Evolutionary conservation across 495 filamentous ascomycete species (phyloP).

Genomic region (Cenococcum geophilum): DNA sequence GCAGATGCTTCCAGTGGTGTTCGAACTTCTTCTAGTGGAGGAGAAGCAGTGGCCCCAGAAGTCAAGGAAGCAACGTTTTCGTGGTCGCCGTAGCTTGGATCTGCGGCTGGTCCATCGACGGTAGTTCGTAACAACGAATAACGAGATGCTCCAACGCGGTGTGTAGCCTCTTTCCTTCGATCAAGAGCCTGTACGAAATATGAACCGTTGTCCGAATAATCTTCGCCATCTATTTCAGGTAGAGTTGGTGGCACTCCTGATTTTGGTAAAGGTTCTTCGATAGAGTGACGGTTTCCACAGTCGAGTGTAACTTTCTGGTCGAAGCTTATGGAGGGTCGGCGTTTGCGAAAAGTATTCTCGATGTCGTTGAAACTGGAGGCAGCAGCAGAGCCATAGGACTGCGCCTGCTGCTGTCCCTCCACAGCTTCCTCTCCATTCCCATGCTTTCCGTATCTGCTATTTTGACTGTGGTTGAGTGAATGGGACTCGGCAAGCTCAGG

Average conservation of each 20-base stretch:
- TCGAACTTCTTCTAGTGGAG: constrained; percentile 46
- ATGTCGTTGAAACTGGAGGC: constrained; percentile 16
- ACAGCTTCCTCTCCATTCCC: constrained; percentile 1
- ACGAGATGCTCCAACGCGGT: constrained; percentile 22
- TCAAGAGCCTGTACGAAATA: constrained; percentile 19
- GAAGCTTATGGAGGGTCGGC: constrained; percentile 41
- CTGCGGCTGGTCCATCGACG: constrained; percentile 23
- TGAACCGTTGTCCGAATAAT: constrained; percentile 19
- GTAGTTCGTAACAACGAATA: constrained; percentile 32
- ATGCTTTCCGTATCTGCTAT: constrained; percentile 9
- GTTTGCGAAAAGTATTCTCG: constrained; percentile 21
- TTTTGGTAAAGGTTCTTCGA: constrained; percentile 38
- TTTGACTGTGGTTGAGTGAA: neutral
- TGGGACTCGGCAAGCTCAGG: neutral
- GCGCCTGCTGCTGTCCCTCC: constrained; percentile 4
- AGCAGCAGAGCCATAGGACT: constrained; percentile 4
- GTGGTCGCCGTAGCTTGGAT: constrained; percentile 16
- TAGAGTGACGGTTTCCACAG: constrained; percentile 33
- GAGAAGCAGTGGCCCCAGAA: constrained; percentile 52
- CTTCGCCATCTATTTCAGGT: constrained; percentile 19
- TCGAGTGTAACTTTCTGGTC: constrained; percentile 40
- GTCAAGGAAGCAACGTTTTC: constrained; percentile 51
- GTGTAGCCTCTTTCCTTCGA: constrained; percentile 11
- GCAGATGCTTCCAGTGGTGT: constrained; percentile 47
- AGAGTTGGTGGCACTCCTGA: constrained; percentile 12